Base-by-base conservation (phyloP, 495 filamentous ascomycete genomes). In the Talaromyces proteolyticus region DNA sequence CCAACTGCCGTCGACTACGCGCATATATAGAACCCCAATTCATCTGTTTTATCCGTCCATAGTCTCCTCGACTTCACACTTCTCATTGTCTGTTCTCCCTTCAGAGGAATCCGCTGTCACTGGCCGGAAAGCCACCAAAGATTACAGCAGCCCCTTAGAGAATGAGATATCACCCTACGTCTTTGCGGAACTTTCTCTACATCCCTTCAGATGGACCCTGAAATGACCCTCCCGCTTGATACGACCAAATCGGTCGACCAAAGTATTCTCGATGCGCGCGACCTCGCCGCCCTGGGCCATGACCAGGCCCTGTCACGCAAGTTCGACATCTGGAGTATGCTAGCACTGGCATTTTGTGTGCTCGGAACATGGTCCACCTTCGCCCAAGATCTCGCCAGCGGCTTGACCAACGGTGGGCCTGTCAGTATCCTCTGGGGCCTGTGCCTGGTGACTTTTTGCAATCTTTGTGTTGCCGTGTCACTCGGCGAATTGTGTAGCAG, bases 391-490 rank as follows among this genome's bases (percentile, higher is more conserved):
- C 61, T 75, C 16, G 59, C 57, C 11, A 67, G 66, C 11, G 69
- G 69, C 6, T 57, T 76, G 16, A 65, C 67, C 23, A 72, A 73
- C 56, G 73, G 73, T 16, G 69, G 67, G 0, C 61, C 71, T 0
- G 54, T 74, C 11, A 66, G 68, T 10, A 72, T 78, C 19, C 67
- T 76, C 20, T 76, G 74, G 74, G 73, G 74, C 17, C 56, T 73
- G 2, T 57, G 52, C 8, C 55, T 75, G 3, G 71, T 75, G 2
- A 65, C 67, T 20, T 61, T 57, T 11, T 74, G 68, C 55, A 74
- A 74, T 42, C 54, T 69, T 22, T 73, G 70, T 43, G 70, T 75
- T 11, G 68, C 70, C 21, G 42, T 75, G 6, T 73, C 69, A 11
- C 55, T 75, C 20, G 72, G 69, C 26, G 72, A 75, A 49, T 63